A percentile compares a stretch with the other conserved stretches of the same genome.
phyloP scores from a whole-genome alignment of 495 filamentous ascomycete species.

The Aspergillus carlsbadensis region DNA sequence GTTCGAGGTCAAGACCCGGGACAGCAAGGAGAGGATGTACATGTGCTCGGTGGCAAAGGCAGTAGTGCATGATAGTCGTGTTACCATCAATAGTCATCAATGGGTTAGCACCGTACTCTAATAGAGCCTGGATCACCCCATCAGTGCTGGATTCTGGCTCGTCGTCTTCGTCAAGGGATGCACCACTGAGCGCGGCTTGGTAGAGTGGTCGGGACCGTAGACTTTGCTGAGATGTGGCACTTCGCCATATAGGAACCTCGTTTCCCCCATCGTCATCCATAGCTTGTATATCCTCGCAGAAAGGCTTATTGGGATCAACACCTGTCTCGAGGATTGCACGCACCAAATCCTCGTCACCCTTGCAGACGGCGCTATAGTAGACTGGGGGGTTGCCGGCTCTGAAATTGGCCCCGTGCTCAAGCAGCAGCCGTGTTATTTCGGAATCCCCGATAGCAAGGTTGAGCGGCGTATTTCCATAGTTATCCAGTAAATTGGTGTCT shows the following conservation, averaged over 20 bases:
- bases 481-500: neutral
- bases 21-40: neutral
- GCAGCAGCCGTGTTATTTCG: neutral
- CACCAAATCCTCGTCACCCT: neutral
- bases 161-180: neutral
- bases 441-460: neutral
- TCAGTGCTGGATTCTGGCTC: neutral
- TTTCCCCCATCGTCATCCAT: no score
- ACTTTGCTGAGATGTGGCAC: no score
- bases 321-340: neutral
- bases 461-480: neutral
- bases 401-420: neutral
- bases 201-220: no score
- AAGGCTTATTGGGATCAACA: neutral
- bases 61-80: neutral
- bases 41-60: neutral
- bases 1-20: neutral
- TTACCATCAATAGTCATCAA: neutral
- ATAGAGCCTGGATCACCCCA: neutral
- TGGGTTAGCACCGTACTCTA: neutral
- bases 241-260: no score
- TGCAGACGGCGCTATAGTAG: neutral
- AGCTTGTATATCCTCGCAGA: neutral
- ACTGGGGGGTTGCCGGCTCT: neutral
- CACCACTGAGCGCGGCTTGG: no score